Conservation (phyloP, 1,139 yeast genomes). For the Lodderomyces jiufengensis region DNA sequence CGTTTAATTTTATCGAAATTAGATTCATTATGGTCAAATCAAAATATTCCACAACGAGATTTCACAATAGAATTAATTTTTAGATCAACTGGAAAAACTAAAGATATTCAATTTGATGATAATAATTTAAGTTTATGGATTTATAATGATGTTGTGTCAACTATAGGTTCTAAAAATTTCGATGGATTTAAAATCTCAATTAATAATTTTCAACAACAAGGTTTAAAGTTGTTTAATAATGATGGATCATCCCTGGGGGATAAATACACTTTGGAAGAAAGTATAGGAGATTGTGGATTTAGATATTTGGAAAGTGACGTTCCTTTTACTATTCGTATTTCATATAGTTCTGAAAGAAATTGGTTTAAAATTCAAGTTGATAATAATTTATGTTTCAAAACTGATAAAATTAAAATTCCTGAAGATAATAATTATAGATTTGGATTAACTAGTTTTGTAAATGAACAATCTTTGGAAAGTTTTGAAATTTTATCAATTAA, state of each 20-base stretch:
- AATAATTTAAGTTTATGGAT: constrained; percentile 57
- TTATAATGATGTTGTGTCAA: constrained; percentile 11
- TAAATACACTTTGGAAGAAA: constrained; percentile 17
- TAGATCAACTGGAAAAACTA: constrained; percentile 49
- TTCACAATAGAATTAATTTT: constrained; percentile 63
- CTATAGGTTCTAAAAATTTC: constrained; percentile 29
- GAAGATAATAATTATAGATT: constrained; percentile 29
- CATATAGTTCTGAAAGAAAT: constrained; percentile 43
- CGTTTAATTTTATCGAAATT: constrained; percentile 35
- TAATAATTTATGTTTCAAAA: constrained; percentile 66
- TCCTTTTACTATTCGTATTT: constrained; percentile 63
- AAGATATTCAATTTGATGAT: constrained; percentile 25
- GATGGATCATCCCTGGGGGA: constrained; percentile 42
- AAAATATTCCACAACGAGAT: constrained; percentile 32
- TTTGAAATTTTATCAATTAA: constrained; percentile 59
- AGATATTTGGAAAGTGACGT: constrained; percentile 64
- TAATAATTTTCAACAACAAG: constrained; percentile 46
- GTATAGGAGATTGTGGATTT: constrained; percentile 56
- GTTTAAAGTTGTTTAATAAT: constrained; percentile 54
- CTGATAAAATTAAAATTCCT: constrained; percentile 47
- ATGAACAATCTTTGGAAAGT: constrained; percentile 45
- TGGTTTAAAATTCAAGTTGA: constrained; percentile 64
- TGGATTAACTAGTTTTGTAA: constrained; percentile 48
- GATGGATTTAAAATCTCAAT: constrained; percentile 62
- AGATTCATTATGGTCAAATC: constrained; percentile 46